A percentile compares a stretch with the other conserved stretches of the same genome.
Evolutionary conservation across 2,329 filamentous ascomycete species (phyloP).

Genomic region (Coniochaeta sp.): DNA sequence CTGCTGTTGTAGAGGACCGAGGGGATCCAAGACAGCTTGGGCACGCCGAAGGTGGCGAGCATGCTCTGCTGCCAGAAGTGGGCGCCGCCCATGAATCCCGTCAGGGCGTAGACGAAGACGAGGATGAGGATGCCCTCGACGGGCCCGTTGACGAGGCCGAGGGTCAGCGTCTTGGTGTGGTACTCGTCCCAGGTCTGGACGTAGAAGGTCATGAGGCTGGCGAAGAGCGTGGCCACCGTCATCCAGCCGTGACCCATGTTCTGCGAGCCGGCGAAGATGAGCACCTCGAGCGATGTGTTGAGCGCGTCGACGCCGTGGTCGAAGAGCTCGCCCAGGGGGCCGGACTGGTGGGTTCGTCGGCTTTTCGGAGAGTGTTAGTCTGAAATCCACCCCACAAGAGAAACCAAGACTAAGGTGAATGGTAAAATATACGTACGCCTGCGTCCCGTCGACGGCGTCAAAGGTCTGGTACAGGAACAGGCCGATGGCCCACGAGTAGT

Average conservation of each 20-base stretch:
- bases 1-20: constrained; percentile 66
- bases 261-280: constrained; percentile 87
- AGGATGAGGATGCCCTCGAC: constrained; percentile 91
- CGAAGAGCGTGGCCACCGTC: constrained; percentile 74
- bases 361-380: constrained; percentile 28
- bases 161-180: constrained; percentile 90
- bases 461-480: constrained; percentile 97
- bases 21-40: constrained; percentile 52
- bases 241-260: constrained; percentile 91
- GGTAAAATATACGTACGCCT: constrained; percentile 61
- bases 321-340: constrained; percentile 90
- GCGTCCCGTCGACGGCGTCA: constrained; percentile 90
- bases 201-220: constrained; percentile 90
- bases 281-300: constrained; percentile 88
- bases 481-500: constrained; percentile 82
- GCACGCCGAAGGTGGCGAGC: constrained; percentile 64
- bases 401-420: constrained; percentile 4
- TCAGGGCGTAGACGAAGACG: constrained; percentile 73
- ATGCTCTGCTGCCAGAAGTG: constrained; percentile 90
- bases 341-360: constrained; percentile 83
- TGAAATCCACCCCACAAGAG: background rate
- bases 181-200: constrained; percentile 99
- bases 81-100: constrained; percentile 76
- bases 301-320: constrained; percentile 96
- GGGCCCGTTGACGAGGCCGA: constrained; percentile 87